These are phyloP conservation scores for Aspergillus neoniger DNA, from an alignment of 2,329 filamentous ascomycete genomes.

Conservation along the genomic window DNA sequence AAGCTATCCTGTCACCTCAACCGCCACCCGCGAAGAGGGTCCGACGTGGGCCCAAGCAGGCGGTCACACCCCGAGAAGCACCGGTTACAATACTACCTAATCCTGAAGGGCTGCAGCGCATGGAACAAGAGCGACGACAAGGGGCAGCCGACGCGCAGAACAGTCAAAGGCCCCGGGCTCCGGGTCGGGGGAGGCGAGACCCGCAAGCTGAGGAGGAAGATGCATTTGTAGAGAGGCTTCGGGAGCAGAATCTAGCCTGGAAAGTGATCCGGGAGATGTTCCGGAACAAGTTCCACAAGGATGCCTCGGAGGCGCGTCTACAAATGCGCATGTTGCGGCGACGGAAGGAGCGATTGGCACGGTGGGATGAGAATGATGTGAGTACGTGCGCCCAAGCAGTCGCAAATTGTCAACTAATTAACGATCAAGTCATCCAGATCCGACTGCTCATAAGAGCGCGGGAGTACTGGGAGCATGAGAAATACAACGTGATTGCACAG, in stretches of 20 bases:
- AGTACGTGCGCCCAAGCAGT: slow-evolving; percentile 38
- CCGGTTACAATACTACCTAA: slow-evolving; percentile 43
- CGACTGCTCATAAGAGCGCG: slow-evolving; percentile 39
- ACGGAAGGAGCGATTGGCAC: slow-evolving; percentile 36
- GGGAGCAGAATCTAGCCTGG: slow-evolving; percentile 42
- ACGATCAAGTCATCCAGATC: slow-evolving; percentile 29
- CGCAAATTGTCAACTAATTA: slow-evolving; percentile 13
- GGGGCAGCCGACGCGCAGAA: slow-evolving; percentile 28
- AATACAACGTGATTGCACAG: slow-evolving; percentile 40
- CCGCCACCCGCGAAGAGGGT: slow-evolving; percentile 27
- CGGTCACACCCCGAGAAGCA: slow-evolving; percentile 25
- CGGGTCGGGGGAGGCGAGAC: slow-evolving; percentile 38
- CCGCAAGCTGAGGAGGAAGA: slow-evolving; percentile 44
- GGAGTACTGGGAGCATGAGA: slow-evolving; percentile 41
- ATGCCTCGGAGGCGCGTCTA: slow-evolving; percentile 42
- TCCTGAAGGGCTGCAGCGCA: slow-evolving; percentile 41
- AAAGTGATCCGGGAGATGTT: slow-evolving; percentile 41
- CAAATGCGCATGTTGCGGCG: slow-evolving; percentile 46
- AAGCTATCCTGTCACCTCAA: slow-evolving; percentile 27
- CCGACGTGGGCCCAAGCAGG: slow-evolving; percentile 26
- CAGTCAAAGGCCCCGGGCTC: slow-evolving; percentile 32
- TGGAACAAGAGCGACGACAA: slow-evolving; percentile 39
- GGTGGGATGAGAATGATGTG: slow-evolving; percentile 48
- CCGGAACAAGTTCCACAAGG: slow-evolving; percentile 39
- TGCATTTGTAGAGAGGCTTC: slow-evolving; percentile 40